phyloP scores from a whole-genome alignment of 1,139 yeast genomes.

The Blastobotrys raffinosifermentans region DNA sequence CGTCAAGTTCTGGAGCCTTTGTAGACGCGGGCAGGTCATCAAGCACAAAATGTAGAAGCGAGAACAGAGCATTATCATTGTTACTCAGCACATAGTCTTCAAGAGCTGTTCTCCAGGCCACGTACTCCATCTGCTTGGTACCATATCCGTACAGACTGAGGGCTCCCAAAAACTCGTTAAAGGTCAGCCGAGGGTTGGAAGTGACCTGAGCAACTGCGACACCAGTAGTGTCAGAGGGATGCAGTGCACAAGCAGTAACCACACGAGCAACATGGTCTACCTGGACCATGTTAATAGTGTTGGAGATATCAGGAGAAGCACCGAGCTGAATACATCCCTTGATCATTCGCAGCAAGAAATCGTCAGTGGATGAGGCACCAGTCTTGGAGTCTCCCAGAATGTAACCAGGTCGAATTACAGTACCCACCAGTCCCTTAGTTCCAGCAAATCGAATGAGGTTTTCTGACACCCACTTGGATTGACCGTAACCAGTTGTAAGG shows the following conservation, averaged over 20 bases:
- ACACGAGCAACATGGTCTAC: slow-evolving; percentile 97
- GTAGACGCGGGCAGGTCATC: slow-evolving; percentile 88
- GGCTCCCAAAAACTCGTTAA: slow-evolving; percentile 66
- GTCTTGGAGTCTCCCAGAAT: slow-evolving; percentile 79
- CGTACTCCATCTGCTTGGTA: slow-evolving; percentile 58
- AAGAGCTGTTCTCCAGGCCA: slow-evolving; percentile 68
- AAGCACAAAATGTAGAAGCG: slow-evolving; percentile 86
- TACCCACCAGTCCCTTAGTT: slow-evolving; percentile 71
- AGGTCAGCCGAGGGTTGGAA: slow-evolving; percentile 85
- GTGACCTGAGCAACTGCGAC: slow-evolving; percentile 91
- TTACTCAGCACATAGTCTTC: slow-evolving; percentile 71
- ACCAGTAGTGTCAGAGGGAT: slow-evolving; percentile 42
- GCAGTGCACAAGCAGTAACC: slow-evolving; percentile 74
- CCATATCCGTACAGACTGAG: slow-evolving; percentile 67
- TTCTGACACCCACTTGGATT: slow-evolving; percentile 97
- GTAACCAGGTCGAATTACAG: slow-evolving; percentile 92
- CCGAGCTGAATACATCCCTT: slow-evolving; percentile 93
- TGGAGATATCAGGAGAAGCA: slow-evolving; percentile 73
- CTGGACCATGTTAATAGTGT: slow-evolving; percentile 93
- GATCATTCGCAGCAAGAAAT: slow-evolving; percentile 86
- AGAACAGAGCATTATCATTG: slow-evolving; percentile 82
- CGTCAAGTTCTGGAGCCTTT: slow-evolving; percentile 93
- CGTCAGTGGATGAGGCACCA: slow-evolving; percentile 93
- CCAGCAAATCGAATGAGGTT: slow-evolving; percentile 85
- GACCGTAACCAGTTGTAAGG: slow-evolving; percentile 91